Evolutionary conservation across 805 yeast genomes (phyloP), one percentile per base, ranked within the genome.

Genomic region (Priceomyces castillae): DNA sequence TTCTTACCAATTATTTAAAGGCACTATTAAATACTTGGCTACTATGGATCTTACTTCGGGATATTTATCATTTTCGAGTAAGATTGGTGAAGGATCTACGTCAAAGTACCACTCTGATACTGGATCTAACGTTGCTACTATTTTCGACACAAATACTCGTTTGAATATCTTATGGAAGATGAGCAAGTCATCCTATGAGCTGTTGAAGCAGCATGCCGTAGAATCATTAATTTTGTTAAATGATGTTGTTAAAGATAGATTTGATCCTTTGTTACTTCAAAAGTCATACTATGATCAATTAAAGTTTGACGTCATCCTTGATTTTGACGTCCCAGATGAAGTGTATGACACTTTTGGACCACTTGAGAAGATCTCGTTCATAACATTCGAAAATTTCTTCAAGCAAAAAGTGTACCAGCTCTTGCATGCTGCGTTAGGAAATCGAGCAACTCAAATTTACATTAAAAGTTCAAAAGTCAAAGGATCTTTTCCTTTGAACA

Each of bases 1-100:
- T 2, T 84, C 95, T 17, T 94, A 90, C 60, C 99, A 94, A 67
- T 69, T 94, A 40, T 94, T 94, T 72, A 90, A 88, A 60, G 97
- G 95, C 59, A 81, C 87, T 1, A 74, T 94, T 44, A 81, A 81
- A 54, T 90, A 85, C 57, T 59, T 92, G 47, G 95, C 97, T 2
- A 78, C 86, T 2, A 82, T 83, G 74, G 95, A 90, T 61, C 64
- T 90, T 39, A 69, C 76, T 42, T 57, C 69, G 7, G 94, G 92
- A 1, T 82, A 85, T 54, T 64, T 86, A 35, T 82, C 86, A 22
- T 84, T 86, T 57, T 72, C 79, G 45, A 81, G 87, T 4, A 56
- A 68, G 19, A 62, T 76, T 41, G 82, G 80, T 12, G 81, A 74
- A 22, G 57, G 51, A 37, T 46, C 57, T 12, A 48, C 67, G 30